A percentile compares a stretch with the other conserved stretches of the same genome.
phyloP scores from a whole-genome alignment of 495 filamentous ascomycete species.

The Haplographium delicatum region DNA sequence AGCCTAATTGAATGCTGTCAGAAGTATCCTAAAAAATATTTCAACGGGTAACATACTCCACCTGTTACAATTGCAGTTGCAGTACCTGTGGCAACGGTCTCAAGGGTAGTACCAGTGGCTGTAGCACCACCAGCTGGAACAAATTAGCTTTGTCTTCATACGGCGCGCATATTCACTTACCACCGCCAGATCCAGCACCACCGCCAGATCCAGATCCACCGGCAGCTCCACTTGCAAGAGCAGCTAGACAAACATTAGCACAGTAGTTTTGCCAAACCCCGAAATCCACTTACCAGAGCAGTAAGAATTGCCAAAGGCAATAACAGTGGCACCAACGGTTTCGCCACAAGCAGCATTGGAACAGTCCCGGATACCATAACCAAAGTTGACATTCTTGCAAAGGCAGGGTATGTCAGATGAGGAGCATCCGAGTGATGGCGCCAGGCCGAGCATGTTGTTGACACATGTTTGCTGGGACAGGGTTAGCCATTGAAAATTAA shows the following conservation, averaged over 20 bases:
- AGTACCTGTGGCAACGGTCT: conserved; percentile 6
- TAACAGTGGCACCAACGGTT: conserved; percentile 17
- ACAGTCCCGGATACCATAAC: conserved; percentile 77
- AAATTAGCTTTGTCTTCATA: background rate
- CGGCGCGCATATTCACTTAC: background rate
- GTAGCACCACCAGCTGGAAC: conserved; percentile 2
- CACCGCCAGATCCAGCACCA: background rate
- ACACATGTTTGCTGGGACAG: conserved; percentile 58
- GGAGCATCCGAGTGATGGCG: conserved; percentile 55
- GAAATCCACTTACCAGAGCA: conserved; percentile 12
- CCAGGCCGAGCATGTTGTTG: conserved; percentile 64
- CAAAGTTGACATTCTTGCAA: conserved; percentile 63
- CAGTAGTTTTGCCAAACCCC: background rate
- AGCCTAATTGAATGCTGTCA: background rate
- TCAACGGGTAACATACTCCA: background rate
- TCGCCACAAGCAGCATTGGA: conserved; percentile 56
- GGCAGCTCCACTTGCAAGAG: conserved; percentile 4
- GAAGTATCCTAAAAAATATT: background rate
- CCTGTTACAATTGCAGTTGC: conserved; percentile 5
- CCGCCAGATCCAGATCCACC: conserved; percentile 3
- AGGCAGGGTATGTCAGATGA: conserved; percentile 57
- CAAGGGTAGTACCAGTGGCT: conserved; percentile 3
- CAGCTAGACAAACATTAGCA: background rate
- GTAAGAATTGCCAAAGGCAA: conserved; percentile 20
- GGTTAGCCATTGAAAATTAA: conserved; percentile 15